Base-by-base conservation (phyloP, 805 yeast species). In the Yarrowia bubula region DNA sequence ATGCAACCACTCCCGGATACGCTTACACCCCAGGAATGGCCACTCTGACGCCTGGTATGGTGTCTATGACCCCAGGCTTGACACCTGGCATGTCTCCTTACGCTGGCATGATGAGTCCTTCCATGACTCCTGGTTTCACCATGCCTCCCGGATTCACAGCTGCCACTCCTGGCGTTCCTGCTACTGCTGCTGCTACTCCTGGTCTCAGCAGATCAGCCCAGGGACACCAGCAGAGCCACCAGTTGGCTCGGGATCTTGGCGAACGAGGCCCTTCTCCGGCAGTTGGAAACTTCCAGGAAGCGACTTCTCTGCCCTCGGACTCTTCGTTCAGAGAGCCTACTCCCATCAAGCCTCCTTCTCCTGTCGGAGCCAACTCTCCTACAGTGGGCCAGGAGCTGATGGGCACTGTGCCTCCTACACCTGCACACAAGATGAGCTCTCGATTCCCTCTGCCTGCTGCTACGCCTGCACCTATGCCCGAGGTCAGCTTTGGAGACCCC, bases 401-500 rank as follows among this genome's bases (percentile, higher is more conserved):
- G 58, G 58, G 58, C 13, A 37, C 43, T 10, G 43, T 51, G 33
- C 58, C 58, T 22, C 58, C 58, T n/a, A 51, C 58, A 1, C 58
- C 58, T 10, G 55, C 55, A 35, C 55, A 35, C 11, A 33, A 17
- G 2, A 8, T 15, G 39, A 28, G 28, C 3, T 22, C 41, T 13
- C 55, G 43, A 22, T 10, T 9, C 8, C 58, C 58, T 22, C 43
- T 51, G 18, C 58, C 58, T n/a, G 58, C 58, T 14, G 58, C 58
- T n/a, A 51, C 58, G 10, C 58, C 58, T 22, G 58, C 58, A 37
- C 58, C 58, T 18, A 51, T 51, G 58, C 58, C 58, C n/a, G 58
- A 51, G 43, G 58, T 51, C 7, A 37, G 35, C 17, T 51, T 51
- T 22, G 58, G 58, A 51, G 58, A 51, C 28, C 58, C 58, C 18